Base-by-base conservation (phyloP, 768 basidiomycete genomes). In the Ramaria sp. region DNA sequence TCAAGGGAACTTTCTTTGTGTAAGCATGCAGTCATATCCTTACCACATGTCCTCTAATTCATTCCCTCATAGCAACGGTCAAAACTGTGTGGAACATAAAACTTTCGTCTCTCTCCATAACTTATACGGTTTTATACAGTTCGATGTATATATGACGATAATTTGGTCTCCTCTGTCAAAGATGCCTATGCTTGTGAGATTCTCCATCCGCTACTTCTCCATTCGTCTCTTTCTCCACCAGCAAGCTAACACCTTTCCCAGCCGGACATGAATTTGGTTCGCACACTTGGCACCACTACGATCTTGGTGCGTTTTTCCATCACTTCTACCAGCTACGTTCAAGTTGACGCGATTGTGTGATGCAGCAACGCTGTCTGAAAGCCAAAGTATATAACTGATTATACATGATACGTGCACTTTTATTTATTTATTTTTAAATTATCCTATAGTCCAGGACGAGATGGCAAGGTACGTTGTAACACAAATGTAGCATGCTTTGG, bases 211-310 rank as follows among this genome's bases (percentile, higher is more conserved):
- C 7, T 24, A 27, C 15, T 54, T 18, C 24, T 28, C 7, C 45
- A 27, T 13, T 9, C 18, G 6, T 5, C 45, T 9, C 45, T 13
- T 28, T 27, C 4, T 24, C 13, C 20, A 24, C 6, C 5, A n/a
- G 16, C 16, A 47, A 12, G 3, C 24, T 30, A 27, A 47, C 24
- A 24, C 32, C 16, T 32, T 10, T 5, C 25, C 24, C 22, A 57
- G 61, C 66, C 18, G 73, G 72, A 10, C 74, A 76, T 57, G 70
- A 71, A 59, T 52, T 76, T 49, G 73, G 65, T 4, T 74, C 73
- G 32, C 74, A 76, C 55, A 75, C 74, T 3, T 76, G 74, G 74
- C 61, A 60, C 7, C 73, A 76, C 56, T 61, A 62, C 42, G 41
- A 52, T 13, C 51, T 52, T 15, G 42, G 51, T 52, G 24, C 22